Evolutionary conservation across 495 filamentous ascomycete genomes (phyloP), one percentile per base, ranked within the genome.

Genomic region (Jackrogersella minutella): DNA sequence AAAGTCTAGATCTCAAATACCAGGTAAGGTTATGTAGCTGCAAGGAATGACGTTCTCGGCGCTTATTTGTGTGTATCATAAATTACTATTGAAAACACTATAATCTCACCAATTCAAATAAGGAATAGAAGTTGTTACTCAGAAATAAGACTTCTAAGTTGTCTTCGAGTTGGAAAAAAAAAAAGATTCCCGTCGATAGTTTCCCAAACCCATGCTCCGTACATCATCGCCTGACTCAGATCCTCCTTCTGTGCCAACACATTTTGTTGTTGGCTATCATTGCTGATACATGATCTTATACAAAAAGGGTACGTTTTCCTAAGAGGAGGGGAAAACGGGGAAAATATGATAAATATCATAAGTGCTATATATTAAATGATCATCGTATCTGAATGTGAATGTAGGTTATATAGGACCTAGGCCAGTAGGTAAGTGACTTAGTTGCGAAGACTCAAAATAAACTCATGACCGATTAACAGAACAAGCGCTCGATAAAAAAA

Each of bases 181-280:
- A 34, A 19, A n/a, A n/a, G n/a, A n/a, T n/a, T n/a, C n/a, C 14
- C 11, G 26, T 46, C 41, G 21, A 46, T 46, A 46, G 41, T 46
- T 19, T 41, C 16, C 37, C 14, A 19, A 19, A 19, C 37, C 37
- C 37, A 41, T 41, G 37, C 37, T 5, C 41, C 41, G 41, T 26
- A 46, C 7, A 50, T 28, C 21, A 31, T 50, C 46, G n/a, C 16
- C 44, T 50, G 46, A 50, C 26, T 50, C 46, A 50, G 46, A 50
- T 13, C 3, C 31, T 50, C 26, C n/a, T n/a, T 46, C 41, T n/a
- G n/a, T n/a, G n/a, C n/a, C n/a, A n/a, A n/a, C n/a, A 17, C 28
- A 19, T 9, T 50, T 9, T 3, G 6, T 22, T 30, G 11, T 22
- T 33, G 30, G 14, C 28, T 8, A 33, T 36, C 49, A 30, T 21